Evolutionary conservation across 805 yeast genomes (phyloP).

Genomic region (Monosporozyma unispora): DNA sequence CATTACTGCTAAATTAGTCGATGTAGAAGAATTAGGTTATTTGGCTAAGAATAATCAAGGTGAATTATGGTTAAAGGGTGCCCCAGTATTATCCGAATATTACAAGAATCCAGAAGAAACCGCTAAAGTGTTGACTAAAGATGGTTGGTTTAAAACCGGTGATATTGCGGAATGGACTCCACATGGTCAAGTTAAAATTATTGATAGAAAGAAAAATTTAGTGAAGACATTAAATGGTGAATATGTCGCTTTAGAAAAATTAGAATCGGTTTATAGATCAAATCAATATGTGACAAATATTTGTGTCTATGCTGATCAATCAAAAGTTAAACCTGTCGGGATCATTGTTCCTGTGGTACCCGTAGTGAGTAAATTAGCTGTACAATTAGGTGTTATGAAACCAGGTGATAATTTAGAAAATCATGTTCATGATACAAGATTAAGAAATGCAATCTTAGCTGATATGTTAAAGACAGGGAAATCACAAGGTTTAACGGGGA

Average conservation of each 20-base stretch:
- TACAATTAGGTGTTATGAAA: constrained; percentile 44
- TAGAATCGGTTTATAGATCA: constrained; percentile 86
- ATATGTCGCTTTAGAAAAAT: constrained; percentile 91
- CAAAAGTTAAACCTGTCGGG: constrained; percentile 84
- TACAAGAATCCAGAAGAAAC: constrained; percentile 81
- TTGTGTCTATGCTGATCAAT: constrained; percentile 88
- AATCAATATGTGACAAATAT: constrained; percentile 67
- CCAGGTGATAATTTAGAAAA: constrained; percentile 38
- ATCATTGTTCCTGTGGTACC: constrained; percentile 75
- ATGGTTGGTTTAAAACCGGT: constrained; percentile 95
- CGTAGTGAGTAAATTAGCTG: constrained; percentile 51
- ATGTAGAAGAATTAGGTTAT: constrained; percentile 86
- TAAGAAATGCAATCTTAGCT: constrained; percentile 46
- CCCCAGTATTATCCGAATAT: constrained; percentile 64
- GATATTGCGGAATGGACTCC: constrained; percentile 91
- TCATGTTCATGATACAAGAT: constrained; percentile 46
- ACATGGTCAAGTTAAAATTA: constrained; percentile 69
- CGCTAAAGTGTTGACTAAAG: constrained; percentile 59
- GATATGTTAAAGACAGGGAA: constrained; percentile 67
- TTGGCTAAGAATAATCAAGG: constrained; percentile 87
- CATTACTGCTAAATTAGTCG: constrained; percentile 79
- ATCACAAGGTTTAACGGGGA: constrained; percentile 71
- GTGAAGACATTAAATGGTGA: constrained; percentile 96
- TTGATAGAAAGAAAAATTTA: constrained; percentile 92
- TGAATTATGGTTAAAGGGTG: constrained; percentile 77